phyloP scores from a whole-genome alignment of 1,284 basidiomycete species.

The Rhodofomes roseus region DNA sequence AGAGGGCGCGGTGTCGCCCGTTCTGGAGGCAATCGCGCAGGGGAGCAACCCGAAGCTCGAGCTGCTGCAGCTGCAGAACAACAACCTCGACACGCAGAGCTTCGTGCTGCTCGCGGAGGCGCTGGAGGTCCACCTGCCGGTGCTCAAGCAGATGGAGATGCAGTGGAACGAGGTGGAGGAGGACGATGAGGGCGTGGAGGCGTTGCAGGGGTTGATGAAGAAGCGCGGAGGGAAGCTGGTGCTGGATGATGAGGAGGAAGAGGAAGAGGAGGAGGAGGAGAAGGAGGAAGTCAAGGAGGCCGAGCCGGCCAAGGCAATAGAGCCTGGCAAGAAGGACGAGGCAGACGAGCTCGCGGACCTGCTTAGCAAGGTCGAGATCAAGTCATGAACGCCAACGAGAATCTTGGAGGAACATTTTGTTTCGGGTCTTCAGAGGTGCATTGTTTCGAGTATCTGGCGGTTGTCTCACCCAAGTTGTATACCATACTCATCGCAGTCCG shows the following conservation, averaged over 20 bases:
- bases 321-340: slow-evolving; percentile 36
- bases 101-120: slow-evolving; percentile 67
- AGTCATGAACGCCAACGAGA: slow-evolving; percentile 8
- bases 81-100: slow-evolving; percentile 77
- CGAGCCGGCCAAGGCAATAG: slow-evolving; percentile 24
- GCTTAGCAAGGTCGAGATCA: slow-evolving; percentile 51
- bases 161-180: slow-evolving; percentile 88
- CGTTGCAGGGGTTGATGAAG: slow-evolving; percentile 63
- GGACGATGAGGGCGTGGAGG: slow-evolving; percentile 65
- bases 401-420: not conserved
- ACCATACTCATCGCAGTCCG: slow-evolving; percentile 12
- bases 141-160: slow-evolving; percentile 70
- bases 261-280: slow-evolving; percentile 77
- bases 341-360: slow-evolving; percentile 59
- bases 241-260: slow-evolving; percentile 68
- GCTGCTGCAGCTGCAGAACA: slow-evolving; percentile 83
- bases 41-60: slow-evolving; percentile 77
- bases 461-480: slow-evolving; percentile 11
- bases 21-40: slow-evolving; percentile 61
- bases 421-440: slow-evolving; percentile 8
- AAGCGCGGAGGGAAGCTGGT: slow-evolving; percentile 63
- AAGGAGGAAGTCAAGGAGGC: slow-evolving; percentile 37
- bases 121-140: slow-evolving; percentile 55
- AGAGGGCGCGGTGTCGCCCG: slow-evolving; percentile 61
- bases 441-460: slow-evolving; percentile 1